Percentiles rank a stretch among this genome's conserved stretches.
Conservation (phyloP, 805 yeast species). For the Limtongozyma cylindracea region DNA sequence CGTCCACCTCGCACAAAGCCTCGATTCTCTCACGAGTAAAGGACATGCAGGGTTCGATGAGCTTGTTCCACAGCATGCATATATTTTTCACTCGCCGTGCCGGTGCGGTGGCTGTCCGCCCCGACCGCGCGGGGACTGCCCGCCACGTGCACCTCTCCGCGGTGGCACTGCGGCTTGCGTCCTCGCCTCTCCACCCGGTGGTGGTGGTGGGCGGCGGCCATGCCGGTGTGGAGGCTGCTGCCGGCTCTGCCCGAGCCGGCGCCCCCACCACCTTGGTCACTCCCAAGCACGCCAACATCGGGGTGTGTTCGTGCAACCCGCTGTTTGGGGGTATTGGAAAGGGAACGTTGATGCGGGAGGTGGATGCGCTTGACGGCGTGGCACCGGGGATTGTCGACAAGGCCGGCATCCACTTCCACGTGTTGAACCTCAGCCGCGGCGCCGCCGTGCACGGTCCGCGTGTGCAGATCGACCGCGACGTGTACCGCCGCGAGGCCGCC, state of each 20-base stretch:
- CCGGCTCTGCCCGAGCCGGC: conserved; percentile 79
- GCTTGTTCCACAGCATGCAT: too few relatives aligned
- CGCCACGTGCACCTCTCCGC: too few relatives aligned
- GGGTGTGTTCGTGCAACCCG: conserved; percentile 93
- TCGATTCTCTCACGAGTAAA: too few relatives aligned
- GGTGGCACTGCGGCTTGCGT: conserved; percentile 3
- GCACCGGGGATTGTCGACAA: conserved; percentile 67
- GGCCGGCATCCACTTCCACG: conserved; percentile 83
- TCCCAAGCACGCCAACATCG: conserved; percentile 50
- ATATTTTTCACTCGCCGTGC: too few relatives aligned
- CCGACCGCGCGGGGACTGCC: too few relatives aligned
- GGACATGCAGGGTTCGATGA: too few relatives aligned
- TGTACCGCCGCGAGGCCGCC: conserved; percentile 69
- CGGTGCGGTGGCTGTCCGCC: too few relatives aligned
- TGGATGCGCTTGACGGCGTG: conserved; percentile 92
- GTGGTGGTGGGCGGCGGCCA: conserved; percentile 95
- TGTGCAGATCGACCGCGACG: conserved; percentile 77
- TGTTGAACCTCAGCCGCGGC: conserved; percentile 68
- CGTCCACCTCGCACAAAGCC: too few relatives aligned
- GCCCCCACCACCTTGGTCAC: conserved; percentile 48
- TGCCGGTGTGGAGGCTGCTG: conserved; percentile 95
- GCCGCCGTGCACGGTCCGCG: conserved; percentile 98
- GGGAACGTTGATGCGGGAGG: conserved; percentile 77
- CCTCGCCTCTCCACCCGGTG: conserved; percentile 25
- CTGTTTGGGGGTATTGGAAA: conserved; percentile 97